Evolutionary conservation across 345 rosid genomes (phyloP), one percentile per base, ranked within the genome.

Genomic region (Streptanthus diversifolius): DNA sequence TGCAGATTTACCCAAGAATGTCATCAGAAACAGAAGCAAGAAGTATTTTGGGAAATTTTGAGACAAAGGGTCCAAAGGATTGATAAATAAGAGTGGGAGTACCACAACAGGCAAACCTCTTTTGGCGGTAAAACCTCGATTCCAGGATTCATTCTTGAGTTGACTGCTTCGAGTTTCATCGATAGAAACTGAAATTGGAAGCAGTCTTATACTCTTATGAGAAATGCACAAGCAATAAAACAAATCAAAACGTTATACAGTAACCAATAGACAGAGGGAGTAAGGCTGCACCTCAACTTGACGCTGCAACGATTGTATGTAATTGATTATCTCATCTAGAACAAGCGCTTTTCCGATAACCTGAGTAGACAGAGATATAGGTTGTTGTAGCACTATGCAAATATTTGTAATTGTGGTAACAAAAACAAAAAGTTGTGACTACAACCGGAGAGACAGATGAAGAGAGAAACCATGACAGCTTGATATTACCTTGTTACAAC

Each of bases 261-360:
- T 19, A 8, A 44, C 39, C 8, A 8, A 63, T 5, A 64, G 7
- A 13, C 30, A 18, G 22, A 65, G 15, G 36, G 18, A 53, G 39
- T 19, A 27, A 54, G 51, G 48, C 60, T 64, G 77, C 25, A 92
- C 98, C 96, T 92, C 95, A 70, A 92, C 98, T 75, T 92, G 98
- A 52, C 75, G 83, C 66, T 92, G 98, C 68, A 92, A 83, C 2
- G 98, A 92, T 63, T 92, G 98, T 63, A 92, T 84, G 73, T 92
- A 92, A 76, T 92, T 92, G 71, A 92, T 92, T 63, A 92, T 92
- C 87, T 92, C 98, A 67, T 92, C 96, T 51, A 92, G 90, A 47
- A 92, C 96, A 62, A 92, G 84, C 3, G 96, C 98, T 83, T 90
- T 92, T 64, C 98, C 98, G 2, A 85, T 90, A 56, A 92, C 98